Evolutionary conservation across 1,284 basidiomycete genomes (phyloP).

Genomic region (Pholiota adiposa): DNA sequence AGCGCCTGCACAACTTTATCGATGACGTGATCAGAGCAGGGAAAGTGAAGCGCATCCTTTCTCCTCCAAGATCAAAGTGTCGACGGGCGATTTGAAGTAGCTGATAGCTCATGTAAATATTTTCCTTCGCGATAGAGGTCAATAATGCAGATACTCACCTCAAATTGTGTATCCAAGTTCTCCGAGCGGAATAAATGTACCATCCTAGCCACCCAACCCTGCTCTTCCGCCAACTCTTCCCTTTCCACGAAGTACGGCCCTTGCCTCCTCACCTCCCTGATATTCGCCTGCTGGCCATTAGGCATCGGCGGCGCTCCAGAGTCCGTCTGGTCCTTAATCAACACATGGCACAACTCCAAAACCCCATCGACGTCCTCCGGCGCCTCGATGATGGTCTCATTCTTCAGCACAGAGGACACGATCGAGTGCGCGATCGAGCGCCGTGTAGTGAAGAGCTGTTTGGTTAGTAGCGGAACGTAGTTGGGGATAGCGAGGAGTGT

Average conservation of each 20-base stretch:
- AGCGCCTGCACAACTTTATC: conserved; percentile 88
- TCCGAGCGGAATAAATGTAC: conserved; percentile 91
- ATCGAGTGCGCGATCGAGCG: conserved; percentile 91
- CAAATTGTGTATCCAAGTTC: conserved; percentile 83
- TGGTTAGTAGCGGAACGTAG: conserved; percentile 80
- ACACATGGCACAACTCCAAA: conserved; percentile 86
- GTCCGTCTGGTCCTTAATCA: conserved; percentile 90
- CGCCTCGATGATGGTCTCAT: conserved; percentile 90
- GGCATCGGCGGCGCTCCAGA: conserved; percentile 40
- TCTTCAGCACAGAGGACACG: conserved; percentile 91
- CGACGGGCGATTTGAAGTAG: conserved; percentile 86
- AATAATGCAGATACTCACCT: conserved; percentile 53
- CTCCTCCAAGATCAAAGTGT: conserved; percentile 89
- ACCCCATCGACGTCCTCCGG: conserved; percentile 93
- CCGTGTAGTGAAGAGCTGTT: conserved; percentile 87
- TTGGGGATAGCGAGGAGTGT: conserved; percentile 91
- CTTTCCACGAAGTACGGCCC: conserved; percentile 66
- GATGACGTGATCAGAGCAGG: conserved; percentile 90
- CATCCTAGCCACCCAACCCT: conserved; percentile 96
- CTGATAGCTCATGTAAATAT: conserved; percentile 39
- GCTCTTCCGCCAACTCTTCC: conserved; percentile 94
- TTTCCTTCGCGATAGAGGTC: neutral
- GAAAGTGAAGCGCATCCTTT: conserved; percentile 93
- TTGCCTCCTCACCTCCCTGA: conserved; percentile 58
- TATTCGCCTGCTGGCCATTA: conserved; percentile 38